These are phyloP conservation scores for Beauveria brongniartii DNA, from an alignment of 2,329 filamentous ascomycete genomes.

Conservation along the genomic window DNA sequence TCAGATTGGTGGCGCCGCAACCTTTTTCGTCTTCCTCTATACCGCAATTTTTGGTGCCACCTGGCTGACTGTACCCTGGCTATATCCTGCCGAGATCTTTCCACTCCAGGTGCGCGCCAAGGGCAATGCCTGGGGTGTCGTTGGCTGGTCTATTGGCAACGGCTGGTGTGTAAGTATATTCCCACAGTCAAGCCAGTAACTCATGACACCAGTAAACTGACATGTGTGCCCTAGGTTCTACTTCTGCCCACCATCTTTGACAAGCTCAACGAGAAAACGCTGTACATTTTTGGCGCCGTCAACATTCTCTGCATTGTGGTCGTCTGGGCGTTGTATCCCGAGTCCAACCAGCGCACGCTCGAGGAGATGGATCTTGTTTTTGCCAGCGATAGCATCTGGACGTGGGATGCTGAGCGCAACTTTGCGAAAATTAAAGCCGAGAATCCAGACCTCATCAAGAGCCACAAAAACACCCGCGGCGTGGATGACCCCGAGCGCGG, in stretches of 20 bases:
- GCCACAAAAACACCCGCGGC: constrained; percentile 8
- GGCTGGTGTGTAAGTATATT: constrained; percentile 40
- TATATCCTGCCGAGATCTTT: constrained; percentile 68
- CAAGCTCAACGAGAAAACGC: constrained; percentile 58
- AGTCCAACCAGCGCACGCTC: constrained; percentile 64
- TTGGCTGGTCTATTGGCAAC: constrained; percentile 70
- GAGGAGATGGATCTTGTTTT: constrained; percentile 72
- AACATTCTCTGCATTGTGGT: constrained; percentile 60
- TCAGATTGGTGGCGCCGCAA: constrained; percentile 55
- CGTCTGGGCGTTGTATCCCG: constrained; percentile 67
- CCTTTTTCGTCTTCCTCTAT: constrained; percentile 59
- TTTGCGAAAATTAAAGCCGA: constrained; percentile 55
- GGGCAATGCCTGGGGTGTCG: constrained; percentile 68
- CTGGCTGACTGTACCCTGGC: constrained; percentile 48
- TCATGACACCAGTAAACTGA: not conserved
- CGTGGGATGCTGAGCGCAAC: constrained; percentile 61
- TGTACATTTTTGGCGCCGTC: constrained; percentile 64
- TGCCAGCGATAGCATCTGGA: constrained; percentile 57
- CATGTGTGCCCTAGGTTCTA: constrained; percentile 23
- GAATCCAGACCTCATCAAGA: constrained; percentile 37
- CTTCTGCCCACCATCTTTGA: constrained; percentile 54
- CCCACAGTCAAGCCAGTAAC: no score
- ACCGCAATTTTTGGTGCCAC: constrained; percentile 33
- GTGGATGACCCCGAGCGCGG: constrained; percentile 18
- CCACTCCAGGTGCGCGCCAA: constrained; percentile 62